Evolutionary conservation across 2,329 filamentous ascomycete species (phyloP).

Genomic region (Aspergillus quadricinctus): DNA sequence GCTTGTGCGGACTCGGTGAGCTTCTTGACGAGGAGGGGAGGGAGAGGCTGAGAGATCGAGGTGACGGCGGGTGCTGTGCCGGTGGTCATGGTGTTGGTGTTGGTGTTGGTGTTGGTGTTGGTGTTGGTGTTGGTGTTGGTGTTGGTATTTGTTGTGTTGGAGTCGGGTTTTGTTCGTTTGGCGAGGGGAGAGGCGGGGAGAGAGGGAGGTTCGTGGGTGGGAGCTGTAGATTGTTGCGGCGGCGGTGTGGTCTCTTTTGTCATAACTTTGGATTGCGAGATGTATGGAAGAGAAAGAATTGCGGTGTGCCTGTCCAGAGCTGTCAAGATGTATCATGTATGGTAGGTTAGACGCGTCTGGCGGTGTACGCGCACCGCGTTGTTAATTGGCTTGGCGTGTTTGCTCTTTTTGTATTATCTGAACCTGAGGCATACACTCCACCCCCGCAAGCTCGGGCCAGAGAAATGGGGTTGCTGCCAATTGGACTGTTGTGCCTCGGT

Average conservation of each 20-base stretch:
- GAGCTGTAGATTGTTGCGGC: conserved; percentile 21
- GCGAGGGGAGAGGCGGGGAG: conserved; percentile 69
- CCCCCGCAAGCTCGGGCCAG: background rate
- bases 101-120: conserved; percentile 20
- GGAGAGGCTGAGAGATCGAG: conserved; percentile 41
- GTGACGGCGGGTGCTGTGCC: conserved; percentile 29
- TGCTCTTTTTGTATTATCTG: conserved; percentile 5
- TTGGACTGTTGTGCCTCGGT: conserved; percentile 5
- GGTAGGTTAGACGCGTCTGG: conserved; percentile 16
- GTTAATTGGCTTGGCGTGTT: conserved; percentile 12
- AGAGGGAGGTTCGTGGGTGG: conserved; percentile 49
- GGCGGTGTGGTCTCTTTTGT: conserved; percentile 38
- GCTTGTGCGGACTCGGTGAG: conserved; percentile 73
- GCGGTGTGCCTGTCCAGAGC: background rate
- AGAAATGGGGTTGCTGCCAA: background rate
- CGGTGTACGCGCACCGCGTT: conserved; percentile 19
- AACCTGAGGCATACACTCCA: background rate
- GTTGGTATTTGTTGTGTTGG: conserved; percentile 21
- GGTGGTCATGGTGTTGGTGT: conserved; percentile 29
- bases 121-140: conserved; percentile 38
- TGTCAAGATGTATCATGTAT: background rate
- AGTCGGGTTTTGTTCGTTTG: conserved; percentile 69
- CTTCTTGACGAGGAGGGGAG: conserved; percentile 81
- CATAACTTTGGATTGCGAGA: conserved; percentile 27
- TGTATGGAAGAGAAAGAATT: conserved; percentile 1